Percentiles rank a stretch among this genome's conserved stretches.
phyloP scores from a whole-genome alignment of 2,329 filamentous ascomycete species.

The Sporothrix brasiliensis region DNA sequence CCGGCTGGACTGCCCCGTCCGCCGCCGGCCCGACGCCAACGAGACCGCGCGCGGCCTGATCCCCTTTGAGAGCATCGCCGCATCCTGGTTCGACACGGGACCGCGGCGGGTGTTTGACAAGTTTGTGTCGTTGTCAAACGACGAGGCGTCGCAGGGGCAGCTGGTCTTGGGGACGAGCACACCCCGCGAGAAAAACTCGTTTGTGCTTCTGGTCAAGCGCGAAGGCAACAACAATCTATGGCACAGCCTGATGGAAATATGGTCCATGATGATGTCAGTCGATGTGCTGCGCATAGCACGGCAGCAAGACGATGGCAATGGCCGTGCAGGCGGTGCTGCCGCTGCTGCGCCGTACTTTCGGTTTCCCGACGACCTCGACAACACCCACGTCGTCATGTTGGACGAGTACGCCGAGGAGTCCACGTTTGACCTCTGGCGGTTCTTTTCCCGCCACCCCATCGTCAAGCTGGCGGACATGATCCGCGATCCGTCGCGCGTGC shows the following conservation, averaged over 20 bases:
- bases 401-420: constrained; percentile 44
- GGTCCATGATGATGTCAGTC: constrained; percentile 33
- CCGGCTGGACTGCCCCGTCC: constrained; percentile 28
- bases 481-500: constrained; percentile 28
- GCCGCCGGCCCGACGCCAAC: constrained; percentile 21
- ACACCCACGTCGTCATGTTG: constrained; percentile 40
- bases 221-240: constrained; percentile 35
- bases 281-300: constrained; percentile 33
- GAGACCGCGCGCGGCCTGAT: constrained; percentile 29
- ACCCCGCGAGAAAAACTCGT: neutral
- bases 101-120: constrained; percentile 28
- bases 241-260: constrained; percentile 37
- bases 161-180: neutral
- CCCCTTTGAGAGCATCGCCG: constrained; percentile 13
- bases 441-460: constrained; percentile 42
- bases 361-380: constrained; percentile 26
- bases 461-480: constrained; percentile 39
- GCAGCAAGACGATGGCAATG: neutral
- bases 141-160: neutral
- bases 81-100: constrained; percentile 34
- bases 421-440: constrained; percentile 45
- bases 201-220: constrained; percentile 35
- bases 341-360: too few species aligned
- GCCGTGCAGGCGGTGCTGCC: neutral
- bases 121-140: constrained; percentile 16